These are phyloP conservation scores for Escallonia herrerae DNA, from an alignment of 129 eudicot genomes.

Conservation along the genomic window DNA sequence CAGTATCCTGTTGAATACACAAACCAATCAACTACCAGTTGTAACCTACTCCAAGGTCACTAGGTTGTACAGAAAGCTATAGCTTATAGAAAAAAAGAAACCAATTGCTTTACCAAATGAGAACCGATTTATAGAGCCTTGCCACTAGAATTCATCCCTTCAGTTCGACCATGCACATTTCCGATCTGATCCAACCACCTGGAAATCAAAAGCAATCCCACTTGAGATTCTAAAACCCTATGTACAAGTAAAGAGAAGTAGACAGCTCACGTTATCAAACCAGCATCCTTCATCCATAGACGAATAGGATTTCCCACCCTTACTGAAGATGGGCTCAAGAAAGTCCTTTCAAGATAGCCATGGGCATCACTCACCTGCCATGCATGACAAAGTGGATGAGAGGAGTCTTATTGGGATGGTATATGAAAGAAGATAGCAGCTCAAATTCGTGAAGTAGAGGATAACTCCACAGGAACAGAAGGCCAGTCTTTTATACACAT, in stretches of 20 bases:
- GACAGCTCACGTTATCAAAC: conserved; percentile 80
- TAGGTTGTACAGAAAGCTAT: background rate
- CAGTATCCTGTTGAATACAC: conserved; percentile 62
- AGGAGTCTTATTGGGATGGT: background rate
- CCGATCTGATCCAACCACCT: conserved; percentile 98
- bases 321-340: conserved; percentile 81
- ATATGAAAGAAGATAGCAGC: no score
- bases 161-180: conserved; percentile 81
- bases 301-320: conserved; percentile 70
- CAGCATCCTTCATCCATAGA: conserved; percentile 93
- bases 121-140: conserved; percentile 81
- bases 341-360: conserved; percentile 84
- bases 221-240: conserved; percentile 10
- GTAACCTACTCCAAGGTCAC: background rate
- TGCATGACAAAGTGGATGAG: background rate
- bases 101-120: conserved; percentile 56
- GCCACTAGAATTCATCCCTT: conserved; percentile 51
- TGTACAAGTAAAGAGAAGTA: conserved; percentile 7
- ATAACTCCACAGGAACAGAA: no score
- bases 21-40: conserved; percentile 3
- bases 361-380: conserved; percentile 77
- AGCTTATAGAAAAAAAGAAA: background rate
- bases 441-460: no score
- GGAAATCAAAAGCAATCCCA: conserved; percentile 16
- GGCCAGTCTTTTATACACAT: background rate